These are phyloP conservation scores for Thyridium curvatum DNA, from an alignment of 2,329 filamentous ascomycete species.

Conservation along the genomic window DNA sequence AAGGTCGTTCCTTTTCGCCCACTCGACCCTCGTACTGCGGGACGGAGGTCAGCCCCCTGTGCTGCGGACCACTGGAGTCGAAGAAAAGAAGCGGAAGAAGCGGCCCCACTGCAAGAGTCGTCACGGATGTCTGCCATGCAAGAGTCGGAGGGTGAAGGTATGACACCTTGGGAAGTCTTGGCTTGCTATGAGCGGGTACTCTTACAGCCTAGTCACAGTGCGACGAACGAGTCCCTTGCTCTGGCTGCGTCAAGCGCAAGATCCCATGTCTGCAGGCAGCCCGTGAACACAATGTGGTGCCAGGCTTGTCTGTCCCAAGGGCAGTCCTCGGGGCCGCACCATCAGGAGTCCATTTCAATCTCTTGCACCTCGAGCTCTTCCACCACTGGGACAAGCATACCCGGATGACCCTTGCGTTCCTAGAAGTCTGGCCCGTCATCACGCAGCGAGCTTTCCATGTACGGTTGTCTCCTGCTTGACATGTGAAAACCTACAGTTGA, in stretches of 20 bases:
- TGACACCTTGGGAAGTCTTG: background rate
- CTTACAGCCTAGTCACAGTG: background rate
- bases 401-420: constrained; percentile 16
- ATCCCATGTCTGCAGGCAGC: background rate
- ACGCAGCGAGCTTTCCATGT: constrained; percentile 19
- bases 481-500: background rate
- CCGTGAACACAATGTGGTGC: too few relatives aligned
- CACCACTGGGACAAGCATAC: constrained; percentile 20
- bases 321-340: too few relatives aligned
- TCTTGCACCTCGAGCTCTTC: constrained; percentile 23
- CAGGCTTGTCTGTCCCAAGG: too few relatives aligned
- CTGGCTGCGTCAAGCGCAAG: background rate
- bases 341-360: too few relatives aligned
- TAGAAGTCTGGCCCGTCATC: constrained; percentile 17
- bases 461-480: background rate
- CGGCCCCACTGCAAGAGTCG: constrained; percentile 3
- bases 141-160: constrained; percentile 2
- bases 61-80: too few relatives aligned
- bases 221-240: background rate
- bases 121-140: background rate
- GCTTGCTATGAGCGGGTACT: too few relatives aligned
- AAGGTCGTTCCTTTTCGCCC: too few relatives aligned
- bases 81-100: background rate
- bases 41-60: too few relatives aligned
- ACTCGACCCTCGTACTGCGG: too few relatives aligned